Base-by-base conservation (phyloP, 169 alveolate genomes). In the Plasmodium gonderi region DNA sequence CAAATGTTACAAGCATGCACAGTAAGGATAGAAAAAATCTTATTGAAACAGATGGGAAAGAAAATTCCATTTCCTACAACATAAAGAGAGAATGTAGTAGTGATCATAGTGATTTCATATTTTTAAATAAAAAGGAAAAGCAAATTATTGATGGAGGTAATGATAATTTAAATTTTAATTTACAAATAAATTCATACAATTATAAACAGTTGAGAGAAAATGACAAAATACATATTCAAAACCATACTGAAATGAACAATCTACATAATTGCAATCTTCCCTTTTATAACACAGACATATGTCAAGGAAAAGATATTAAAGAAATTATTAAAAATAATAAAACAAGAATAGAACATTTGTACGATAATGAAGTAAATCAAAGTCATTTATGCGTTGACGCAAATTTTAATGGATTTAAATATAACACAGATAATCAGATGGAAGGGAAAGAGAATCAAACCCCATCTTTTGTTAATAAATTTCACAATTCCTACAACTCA, bases 311-410 rank as follows among this genome's bases (percentile, higher is more conserved):
- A 76, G 77, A 72, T 60, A 75, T 85, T 54, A 64, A 64, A 74
- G 92, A 85, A 12, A 74, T 85, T 51, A 75, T 85, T 49, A 85
- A 74, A 75, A 85, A 85, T 31, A 85, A 85, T 64, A 85, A 75
- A 45, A 85, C 92, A 44, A 36, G 92, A 65, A 60, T 85, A 54
- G 92, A 85, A 77, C 77, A 85, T 31, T 64, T 85, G 78, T 85
- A 85, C 67, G 87, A 20, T 51, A 85, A 65, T 26, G 92, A 85
- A 74, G 26, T 14, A 23, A 75, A 42, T 44, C 92, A 85, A 85
- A 76, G 49, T 47, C 60, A 75, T 49, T 14, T 36, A 7, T 49
- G 44, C 78, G 20, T 45, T 9, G 69, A 45, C 31, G 79, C 17
- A 49, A 72, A 75, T 85, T 29, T 54, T 7, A 54, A 65, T 85